phyloP scores from a whole-genome alignment of 495 filamentous ascomycete species.

The Penicillium lividum region DNA sequence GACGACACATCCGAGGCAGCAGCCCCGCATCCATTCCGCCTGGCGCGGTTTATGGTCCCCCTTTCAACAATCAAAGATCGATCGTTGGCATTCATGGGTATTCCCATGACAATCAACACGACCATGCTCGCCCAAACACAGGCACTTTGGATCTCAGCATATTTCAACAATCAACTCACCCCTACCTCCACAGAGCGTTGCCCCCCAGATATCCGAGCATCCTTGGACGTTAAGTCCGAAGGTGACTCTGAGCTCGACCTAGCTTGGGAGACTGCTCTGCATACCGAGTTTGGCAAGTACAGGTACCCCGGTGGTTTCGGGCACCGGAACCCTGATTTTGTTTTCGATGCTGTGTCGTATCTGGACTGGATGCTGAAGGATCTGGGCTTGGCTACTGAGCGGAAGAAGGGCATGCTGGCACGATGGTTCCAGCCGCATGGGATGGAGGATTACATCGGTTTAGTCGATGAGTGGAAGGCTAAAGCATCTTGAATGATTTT shows the following conservation, averaged over 20 bases:
- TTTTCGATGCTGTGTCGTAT: constrained; percentile 79
- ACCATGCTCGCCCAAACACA: constrained; percentile 64
- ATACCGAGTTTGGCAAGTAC: constrained; percentile 68
- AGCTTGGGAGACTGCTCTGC: constrained; percentile 60
- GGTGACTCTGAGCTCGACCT: constrained; percentile 29
- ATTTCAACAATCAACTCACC: constrained; percentile 49
- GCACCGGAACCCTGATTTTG: constrained; percentile 64
- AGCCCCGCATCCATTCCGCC: constrained; percentile 44
- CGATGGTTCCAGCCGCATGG: constrained; percentile 59
- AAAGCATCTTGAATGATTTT: constrained; percentile 1
- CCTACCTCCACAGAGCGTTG: constrained; percentile 29
- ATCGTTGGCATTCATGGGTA: constrained; percentile 68
- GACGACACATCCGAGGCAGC: constrained; percentile 33
- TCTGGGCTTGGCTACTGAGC: constrained; percentile 52
- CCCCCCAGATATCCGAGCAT: constrained; percentile 19
- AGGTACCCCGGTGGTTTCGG: constrained; percentile 68
- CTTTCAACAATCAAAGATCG: constrained; percentile 55
- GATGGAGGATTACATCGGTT: constrained; percentile 58
- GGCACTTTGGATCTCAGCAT: constrained; percentile 72
- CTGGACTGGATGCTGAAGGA: constrained; percentile 70
- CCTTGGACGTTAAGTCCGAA: constrained; percentile 22
- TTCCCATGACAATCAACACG: constrained; percentile 64
- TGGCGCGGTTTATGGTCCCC: constrained; percentile 73
- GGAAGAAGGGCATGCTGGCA: constrained; percentile 47
- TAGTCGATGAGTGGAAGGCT: constrained; percentile 58